Evolutionary conservation across 495 filamentous ascomycete species (phyloP).

Genomic region (Penicillium flavigenum): DNA sequence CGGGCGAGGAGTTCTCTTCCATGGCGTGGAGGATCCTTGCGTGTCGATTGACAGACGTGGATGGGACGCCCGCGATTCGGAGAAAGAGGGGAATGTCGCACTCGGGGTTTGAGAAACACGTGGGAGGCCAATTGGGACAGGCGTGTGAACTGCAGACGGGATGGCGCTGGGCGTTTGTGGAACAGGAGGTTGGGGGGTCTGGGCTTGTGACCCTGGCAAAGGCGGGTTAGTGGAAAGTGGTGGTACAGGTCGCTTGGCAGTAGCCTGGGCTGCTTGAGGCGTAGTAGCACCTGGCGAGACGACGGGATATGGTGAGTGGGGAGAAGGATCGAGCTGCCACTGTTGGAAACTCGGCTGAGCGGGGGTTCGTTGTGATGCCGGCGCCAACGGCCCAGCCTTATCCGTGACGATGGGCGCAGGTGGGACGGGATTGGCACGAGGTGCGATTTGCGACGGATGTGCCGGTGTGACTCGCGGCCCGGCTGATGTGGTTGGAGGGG

Average conservation of each 20-base stretch:
- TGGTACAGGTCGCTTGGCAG: conserved; percentile 24
- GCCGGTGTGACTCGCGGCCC: conserved; percentile 22
- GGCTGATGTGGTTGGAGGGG: conserved; percentile 22
- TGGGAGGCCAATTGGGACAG: conserved; percentile 25
- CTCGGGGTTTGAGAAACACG: conserved; percentile 34
- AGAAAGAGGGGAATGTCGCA: conserved; percentile 28
- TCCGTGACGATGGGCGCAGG: conserved; percentile 18
- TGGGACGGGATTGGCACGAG: conserved; percentile 19
- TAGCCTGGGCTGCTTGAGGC: conserved; percentile 16
- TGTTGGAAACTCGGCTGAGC: conserved; percentile 44
- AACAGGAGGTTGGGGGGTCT: conserved; percentile 19
- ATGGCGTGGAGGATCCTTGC: conserved; percentile 47
- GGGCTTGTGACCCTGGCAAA: conserved; percentile 3
- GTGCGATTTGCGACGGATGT: conserved; percentile 32
- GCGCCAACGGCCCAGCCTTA: conserved; percentile 19
- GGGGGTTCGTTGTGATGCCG: conserved; percentile 25
- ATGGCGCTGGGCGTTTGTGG: conserved; percentile 36
- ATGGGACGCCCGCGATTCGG: conserved; percentile 29
- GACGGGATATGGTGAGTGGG: conserved; percentile 41
- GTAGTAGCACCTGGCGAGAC: conserved; percentile 22
- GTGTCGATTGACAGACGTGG: conserved; percentile 47
- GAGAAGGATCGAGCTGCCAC: conserved; percentile 39
- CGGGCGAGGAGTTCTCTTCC: conserved; percentile 44
- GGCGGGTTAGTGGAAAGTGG: conserved; percentile 14
- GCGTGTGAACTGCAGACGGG: conserved; percentile 24